phyloP scores from a whole-genome alignment of 2,329 filamentous ascomycete genomes.

The Penicillium sp. region DNA sequence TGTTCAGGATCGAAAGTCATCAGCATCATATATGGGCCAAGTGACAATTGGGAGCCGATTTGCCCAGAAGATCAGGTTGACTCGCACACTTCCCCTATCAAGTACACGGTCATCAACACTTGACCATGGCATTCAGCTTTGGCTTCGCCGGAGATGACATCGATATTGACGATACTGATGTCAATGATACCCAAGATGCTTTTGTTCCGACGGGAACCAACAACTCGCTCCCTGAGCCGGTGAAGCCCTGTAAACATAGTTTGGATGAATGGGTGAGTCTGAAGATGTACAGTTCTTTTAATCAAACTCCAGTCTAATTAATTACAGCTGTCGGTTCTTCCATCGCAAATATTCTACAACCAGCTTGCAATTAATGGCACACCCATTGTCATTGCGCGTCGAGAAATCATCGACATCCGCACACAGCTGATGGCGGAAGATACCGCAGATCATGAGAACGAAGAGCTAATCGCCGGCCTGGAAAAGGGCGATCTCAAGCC shows the following conservation, averaged over 20 bases:
- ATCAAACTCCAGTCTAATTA: conserved; percentile 5
- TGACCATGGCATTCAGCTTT: conserved; percentile 50
- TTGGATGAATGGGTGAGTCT: conserved; percentile 50
- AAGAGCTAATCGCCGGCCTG: conserved; percentile 48
- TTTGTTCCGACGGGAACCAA: conserved; percentile 1
- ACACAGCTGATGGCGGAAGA: conserved; percentile 64
- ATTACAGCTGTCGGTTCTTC: conserved; percentile 53
- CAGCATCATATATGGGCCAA: background rate
- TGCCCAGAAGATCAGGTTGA: background rate
- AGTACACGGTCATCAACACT: background rate
- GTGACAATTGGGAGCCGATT: background rate
- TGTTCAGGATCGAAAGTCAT: background rate
- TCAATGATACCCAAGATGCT: conserved; percentile 18
- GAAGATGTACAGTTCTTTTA: background rate
- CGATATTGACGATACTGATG: conserved; percentile 45
- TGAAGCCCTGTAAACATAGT: conserved; percentile 43
- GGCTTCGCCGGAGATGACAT: conserved; percentile 61
- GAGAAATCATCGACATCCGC: conserved; percentile 64
- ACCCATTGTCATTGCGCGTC: conserved; percentile 48
- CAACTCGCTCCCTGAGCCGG: conserved; percentile 28
- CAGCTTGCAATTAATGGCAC: conserved; percentile 45
- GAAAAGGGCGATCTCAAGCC: conserved; percentile 58
- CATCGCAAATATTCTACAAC: conserved; percentile 61
- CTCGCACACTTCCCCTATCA: background rate
- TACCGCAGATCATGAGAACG: conserved; percentile 43